These are phyloP conservation scores for Komagataella pseudopastoris DNA, from an alignment of 805 yeast species.

Conservation along the genomic window DNA sequence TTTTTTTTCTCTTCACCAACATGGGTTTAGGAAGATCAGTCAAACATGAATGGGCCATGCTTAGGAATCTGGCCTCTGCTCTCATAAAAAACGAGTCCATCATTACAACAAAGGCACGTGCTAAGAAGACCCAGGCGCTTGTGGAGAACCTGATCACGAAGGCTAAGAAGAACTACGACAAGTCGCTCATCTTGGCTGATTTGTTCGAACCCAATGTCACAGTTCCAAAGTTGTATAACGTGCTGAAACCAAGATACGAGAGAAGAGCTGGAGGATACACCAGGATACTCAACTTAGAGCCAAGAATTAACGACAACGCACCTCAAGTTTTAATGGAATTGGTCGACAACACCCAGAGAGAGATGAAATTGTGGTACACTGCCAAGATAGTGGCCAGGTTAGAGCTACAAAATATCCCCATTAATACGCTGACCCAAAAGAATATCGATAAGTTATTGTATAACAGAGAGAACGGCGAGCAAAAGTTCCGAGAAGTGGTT, in stretches of 20 bases:
- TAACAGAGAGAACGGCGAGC: conserved; percentile 34
- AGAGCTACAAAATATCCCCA: conserved; percentile 42
- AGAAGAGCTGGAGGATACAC: conserved; percentile 73
- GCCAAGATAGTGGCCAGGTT: conserved; percentile 82
- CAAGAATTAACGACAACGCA: conserved; percentile 80
- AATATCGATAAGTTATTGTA: conserved; percentile 40
- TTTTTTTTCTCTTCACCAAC: not conserved
- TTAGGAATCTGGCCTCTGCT: conserved; percentile 55
- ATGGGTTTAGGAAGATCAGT: conserved; percentile 10
- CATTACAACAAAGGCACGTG: conserved; percentile 63
- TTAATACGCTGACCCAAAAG: conserved; percentile 37
- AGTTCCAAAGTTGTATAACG: conserved; percentile 54
- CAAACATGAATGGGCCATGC: conserved; percentile 37
- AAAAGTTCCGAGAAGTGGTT: conserved; percentile 47
- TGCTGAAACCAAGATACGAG: conserved; percentile 49
- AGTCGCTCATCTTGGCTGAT: conserved; percentile 18
- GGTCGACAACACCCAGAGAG: conserved; percentile 46
- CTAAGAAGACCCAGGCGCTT: conserved; percentile 50
- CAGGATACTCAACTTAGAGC: conserved; percentile 71
- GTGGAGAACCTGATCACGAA: conserved; percentile 53
- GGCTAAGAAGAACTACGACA: conserved; percentile 23
- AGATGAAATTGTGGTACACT: conserved; percentile 59
- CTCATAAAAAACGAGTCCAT: conserved; percentile 59
- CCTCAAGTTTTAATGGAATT: conserved; percentile 82
- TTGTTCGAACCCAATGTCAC: conserved; percentile 34